A percentile compares a stretch with the other conserved stretches of the same genome.
phyloP scores from a whole-genome alignment of 2,329 filamentous ascomycete genomes.

The Aspergillus melleus region DNA sequence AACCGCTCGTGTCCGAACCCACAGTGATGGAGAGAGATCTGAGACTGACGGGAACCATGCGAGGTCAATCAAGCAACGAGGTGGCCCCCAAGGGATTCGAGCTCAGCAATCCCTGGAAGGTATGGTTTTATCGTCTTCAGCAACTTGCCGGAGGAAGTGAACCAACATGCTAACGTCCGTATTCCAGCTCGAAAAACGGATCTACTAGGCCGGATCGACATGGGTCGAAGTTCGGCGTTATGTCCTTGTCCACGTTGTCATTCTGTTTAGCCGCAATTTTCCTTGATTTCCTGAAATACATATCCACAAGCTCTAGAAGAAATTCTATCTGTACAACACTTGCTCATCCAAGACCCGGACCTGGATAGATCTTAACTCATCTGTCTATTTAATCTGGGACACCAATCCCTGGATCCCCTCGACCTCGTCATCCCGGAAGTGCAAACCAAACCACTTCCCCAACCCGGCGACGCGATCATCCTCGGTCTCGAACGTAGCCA shows the following conservation, averaged over 20 bases:
- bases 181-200: slow-evolving; percentile 41
- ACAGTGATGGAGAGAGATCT: slow-evolving; percentile 68
- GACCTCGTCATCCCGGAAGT: slow-evolving; percentile 52
- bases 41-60: slow-evolving; percentile 60
- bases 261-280: slow-evolving; percentile 16
- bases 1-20: slow-evolving; percentile 21
- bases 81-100: slow-evolving; percentile 63
- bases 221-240: slow-evolving; percentile 16
- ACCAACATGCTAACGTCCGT: slow-evolving; percentile 18
- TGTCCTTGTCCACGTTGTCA: slow-evolving; percentile 22
- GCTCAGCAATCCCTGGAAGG: slow-evolving; percentile 68
- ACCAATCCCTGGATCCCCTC: slow-evolving; percentile 51
- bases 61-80: slow-evolving; percentile 62
- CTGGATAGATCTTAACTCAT: not conserved
- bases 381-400: slow-evolving; percentile 45
- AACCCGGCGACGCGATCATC: slow-evolving; percentile 55
- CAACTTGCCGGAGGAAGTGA: not conserved
- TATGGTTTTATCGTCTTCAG: slow-evolving; percentile 31
- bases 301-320: slow-evolving; percentile 18
- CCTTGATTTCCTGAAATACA: slow-evolving; percentile 14
- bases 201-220: slow-evolving; percentile 33
- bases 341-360: not conserved
- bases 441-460: slow-evolving; percentile 54
- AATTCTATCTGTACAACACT: slow-evolving; percentile 24
- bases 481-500: slow-evolving; percentile 53